Evolutionary conservation across 1,284 basidiomycete species (phyloP), one percentile per base, ranked within the genome.

Genomic region (Cystobasidium sp.): DNA sequence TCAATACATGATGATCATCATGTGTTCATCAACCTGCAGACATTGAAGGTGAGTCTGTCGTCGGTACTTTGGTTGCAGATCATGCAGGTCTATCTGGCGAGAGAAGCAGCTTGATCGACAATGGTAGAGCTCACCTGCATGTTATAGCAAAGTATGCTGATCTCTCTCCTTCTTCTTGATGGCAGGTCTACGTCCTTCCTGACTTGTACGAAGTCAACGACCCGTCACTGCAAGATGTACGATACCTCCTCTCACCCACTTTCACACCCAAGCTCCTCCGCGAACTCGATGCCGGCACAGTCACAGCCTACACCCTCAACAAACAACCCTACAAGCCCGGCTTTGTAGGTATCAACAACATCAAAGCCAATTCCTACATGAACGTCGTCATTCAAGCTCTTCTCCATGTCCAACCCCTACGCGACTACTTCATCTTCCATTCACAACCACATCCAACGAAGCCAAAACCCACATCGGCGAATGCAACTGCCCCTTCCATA

Each of bases 1-100:
- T 92, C 94, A 49, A 97, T 99, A 78, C 92, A 97, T 79, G 94
- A 97, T 75, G 94, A 96, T 82, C 96, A 99, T 82, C 94, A 97
- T 79, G 97, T 99, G 63, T 99, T 94, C 85, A 93, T 99, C 80
- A 95, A 98, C 82, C 87, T 99, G 18, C 90, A 92, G 77, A 93
- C 93, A 1, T 90, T 91, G 74, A 94, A 94, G 87, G 94, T 93
- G 41, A 55, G 74, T 79, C 18, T 12, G 24, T 9, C n/a, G 53
- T 6, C 2, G n/a, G 72, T 84, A 72, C 1, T 31, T 66, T 16
- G 24, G n/a, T 51, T 76, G 59, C 51, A 44, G 31, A 31, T 31
- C 31, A 31, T 31, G 31, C 31, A 31, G 31, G 31, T 31, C 31
- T 31, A 31, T 31, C 31, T 31, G 31, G 31, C 1, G 31, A 31